Base-by-base conservation (phyloP, 148 eudicot genomes). In the Salicornia ramosissima region DNA sequence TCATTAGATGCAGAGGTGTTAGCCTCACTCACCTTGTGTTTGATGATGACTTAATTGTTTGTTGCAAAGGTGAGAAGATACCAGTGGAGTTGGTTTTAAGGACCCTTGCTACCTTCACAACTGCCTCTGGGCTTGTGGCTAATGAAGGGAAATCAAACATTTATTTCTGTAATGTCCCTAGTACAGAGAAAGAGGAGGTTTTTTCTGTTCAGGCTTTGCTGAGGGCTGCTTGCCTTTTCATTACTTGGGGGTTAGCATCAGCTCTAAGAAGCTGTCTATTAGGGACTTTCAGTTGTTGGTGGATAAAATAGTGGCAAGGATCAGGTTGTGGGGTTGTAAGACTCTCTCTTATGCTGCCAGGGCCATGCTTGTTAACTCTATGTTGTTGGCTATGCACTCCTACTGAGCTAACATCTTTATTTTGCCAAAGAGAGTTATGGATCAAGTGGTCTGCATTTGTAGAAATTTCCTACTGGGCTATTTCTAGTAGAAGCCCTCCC, bases 141-240 rank as follows among this genome's bases (percentile, higher is more conserved):
- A 52, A 22, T 52, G 2, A 4, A 2, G 28, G 9, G 1, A 52
- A 52, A 7, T 2, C 28, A 21, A 28, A 10, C 0, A 5, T 52
- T 52, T 52, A 52, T 22, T 52, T 22, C 22, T 7, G 56, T 21
- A 52, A 7, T 52, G 28, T n/a, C n/a, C n/a, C n/a, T 52, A 10
- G 0, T 10, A 2, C 2, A 6, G 1, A 2, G 2, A 0, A 10
- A 3, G 0, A n/a, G n/a, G 11, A 21, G 11, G 10, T 1, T 0
- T 21, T 52, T 52, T 10, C 5, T 0, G 5, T 1, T 21, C 28
- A 21, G 26, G 56, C 0, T 52, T 21, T 22, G 26, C 5, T 2
- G 10, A 21, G 26, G 56, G 28, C 1, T 3, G 0, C 4, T 15
- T 15, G 2, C 53, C 53, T 49, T 49, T 49, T 49, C 16, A 3